phyloP scores from a whole-genome alignment of 78 protist genomes.

The Polysphondylium violaceum region DNA sequence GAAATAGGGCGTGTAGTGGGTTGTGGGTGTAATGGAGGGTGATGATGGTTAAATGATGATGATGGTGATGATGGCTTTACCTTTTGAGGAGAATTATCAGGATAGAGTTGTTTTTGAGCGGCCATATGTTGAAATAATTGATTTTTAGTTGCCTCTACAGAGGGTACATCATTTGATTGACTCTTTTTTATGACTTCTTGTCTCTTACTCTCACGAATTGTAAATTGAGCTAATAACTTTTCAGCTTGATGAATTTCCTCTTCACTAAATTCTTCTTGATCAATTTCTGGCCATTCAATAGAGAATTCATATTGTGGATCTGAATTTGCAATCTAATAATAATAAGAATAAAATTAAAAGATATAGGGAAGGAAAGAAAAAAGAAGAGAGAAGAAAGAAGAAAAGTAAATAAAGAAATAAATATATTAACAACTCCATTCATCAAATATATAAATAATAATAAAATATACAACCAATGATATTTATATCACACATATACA shows the following conservation, averaged over 20 bases:
- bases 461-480: too few species aligned
- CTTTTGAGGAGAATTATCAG: slow-evolving; percentile 50
- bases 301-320: slow-evolving; percentile 39
- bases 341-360: background rate
- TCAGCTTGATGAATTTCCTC: slow-evolving; percentile 47
- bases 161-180: slow-evolving; percentile 1
- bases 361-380: background rate
- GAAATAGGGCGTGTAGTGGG: too few species aligned
- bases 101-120: slow-evolving; percentile 65
- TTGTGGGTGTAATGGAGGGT: too few species aligned
- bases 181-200: slow-evolving; percentile 72
- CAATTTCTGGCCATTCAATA: slow-evolving; percentile 59
- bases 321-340: slow-evolving; percentile 54
- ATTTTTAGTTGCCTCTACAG: slow-evolving; percentile 63
- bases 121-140: slow-evolving; percentile 75
- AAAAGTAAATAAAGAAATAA: background rate
- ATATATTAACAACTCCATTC: background rate
- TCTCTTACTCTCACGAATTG: slow-evolving; percentile 64
- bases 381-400: background rate
- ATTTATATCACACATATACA: background rate
- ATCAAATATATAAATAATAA: background rate
- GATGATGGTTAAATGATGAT: too few species aligned
- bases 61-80: too few species aligned
- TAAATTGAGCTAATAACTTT: slow-evolving; percentile 47
- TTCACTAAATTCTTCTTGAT: slow-evolving; percentile 9